Percentiles rank a stretch among this genome's conserved stretches.
phyloP scores from a whole-genome alignment of 1,139 yeast species.

The Protomyces arabidopsidicola region DNA sequence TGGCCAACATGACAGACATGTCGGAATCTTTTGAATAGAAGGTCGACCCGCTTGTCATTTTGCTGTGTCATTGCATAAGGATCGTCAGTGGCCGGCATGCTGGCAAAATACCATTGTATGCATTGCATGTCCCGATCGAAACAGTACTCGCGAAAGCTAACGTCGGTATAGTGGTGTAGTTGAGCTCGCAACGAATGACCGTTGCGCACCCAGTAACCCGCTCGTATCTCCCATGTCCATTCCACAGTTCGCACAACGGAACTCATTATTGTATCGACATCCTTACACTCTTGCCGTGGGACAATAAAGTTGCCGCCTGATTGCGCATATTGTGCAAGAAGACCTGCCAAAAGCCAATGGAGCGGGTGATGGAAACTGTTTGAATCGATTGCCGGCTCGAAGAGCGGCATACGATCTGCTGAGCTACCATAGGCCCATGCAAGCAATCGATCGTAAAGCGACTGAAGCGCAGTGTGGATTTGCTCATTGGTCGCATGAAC shows the following conservation, averaged over 20 bases:
- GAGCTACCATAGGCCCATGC: slow-evolving; percentile 32
- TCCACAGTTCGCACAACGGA: slow-evolving; percentile 75
- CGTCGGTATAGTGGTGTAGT: slow-evolving; percentile 68
- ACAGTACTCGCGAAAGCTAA: slow-evolving; percentile 70
- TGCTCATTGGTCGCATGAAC: slow-evolving; percentile 17
- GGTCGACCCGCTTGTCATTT: not conserved
- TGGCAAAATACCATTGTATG: slow-evolving; percentile 49
- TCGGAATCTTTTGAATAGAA: not conserved
- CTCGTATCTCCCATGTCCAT: slow-evolving; percentile 64
- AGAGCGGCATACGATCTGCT: slow-evolving; percentile 25
- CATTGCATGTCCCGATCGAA: slow-evolving; percentile 46
- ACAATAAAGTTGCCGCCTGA: not conserved
- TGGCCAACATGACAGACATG: slow-evolving; percentile 7
- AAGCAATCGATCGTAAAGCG: slow-evolving; percentile 3
- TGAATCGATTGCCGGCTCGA: slow-evolving; percentile 45
- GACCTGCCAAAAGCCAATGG: slow-evolving; percentile 53
- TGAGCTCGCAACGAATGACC: slow-evolving; percentile 75
- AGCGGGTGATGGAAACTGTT: slow-evolving; percentile 72
- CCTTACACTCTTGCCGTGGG: not conserved
- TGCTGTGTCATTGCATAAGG: not conserved
- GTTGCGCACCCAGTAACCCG: slow-evolving; percentile 88
- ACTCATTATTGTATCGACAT: not conserved
- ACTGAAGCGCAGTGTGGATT: not conserved
- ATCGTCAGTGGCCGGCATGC: not conserved
- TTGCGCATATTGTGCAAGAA: not conserved